Percentiles rank a stretch among this genome's conserved stretches.
These are phyloP conservation scores for Achlya hypogyna DNA, from an alignment of 352 stramenopile species.

Conservation along the genomic window DNA sequence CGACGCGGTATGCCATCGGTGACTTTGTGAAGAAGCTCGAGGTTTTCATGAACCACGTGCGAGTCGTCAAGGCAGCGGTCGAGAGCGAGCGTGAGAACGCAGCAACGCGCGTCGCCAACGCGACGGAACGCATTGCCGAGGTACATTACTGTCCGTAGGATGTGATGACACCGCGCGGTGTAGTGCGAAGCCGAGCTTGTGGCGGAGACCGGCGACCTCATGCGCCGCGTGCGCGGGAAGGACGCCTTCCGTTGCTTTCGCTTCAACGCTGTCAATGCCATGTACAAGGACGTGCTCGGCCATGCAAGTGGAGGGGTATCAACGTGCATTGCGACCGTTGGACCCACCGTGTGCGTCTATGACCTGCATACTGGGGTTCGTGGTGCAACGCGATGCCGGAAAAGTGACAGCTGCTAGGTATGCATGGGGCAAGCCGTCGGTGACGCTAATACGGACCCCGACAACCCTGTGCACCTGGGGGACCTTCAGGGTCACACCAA, in stretches of 20 bases:
- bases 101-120: constrained; percentile 54
- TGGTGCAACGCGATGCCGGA: not conserved
- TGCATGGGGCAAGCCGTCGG: constrained; percentile 58
- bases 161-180: not conserved
- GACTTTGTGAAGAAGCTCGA: constrained; percentile 70
- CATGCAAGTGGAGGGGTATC: constrained; percentile 54
- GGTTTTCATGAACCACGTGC: constrained; percentile 55
- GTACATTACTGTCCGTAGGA: constrained; percentile 15
- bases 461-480: constrained; percentile 37
- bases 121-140: constrained; percentile 54
- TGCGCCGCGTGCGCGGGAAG: constrained; percentile 58
- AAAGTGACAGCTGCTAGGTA: not conserved
- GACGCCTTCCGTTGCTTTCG: constrained; percentile 58
- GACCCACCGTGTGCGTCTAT: constrained; percentile 42
- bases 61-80: constrained; percentile 45
- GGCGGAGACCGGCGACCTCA: constrained; percentile 58
- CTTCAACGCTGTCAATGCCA: constrained; percentile 64
- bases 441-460: constrained; percentile 31
- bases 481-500: constrained; percentile 49
- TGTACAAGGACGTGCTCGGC: constrained; percentile 61
- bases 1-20: constrained; percentile 56
- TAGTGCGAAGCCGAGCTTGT: constrained; percentile 42
- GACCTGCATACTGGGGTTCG: constrained; percentile 47
- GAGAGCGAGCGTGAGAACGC: constrained; percentile 50
- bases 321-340: constrained; percentile 45